Evolutionary conservation across 495 filamentous ascomycete genomes (phyloP).

Genomic region (Hypomontagnella monticulosa): DNA sequence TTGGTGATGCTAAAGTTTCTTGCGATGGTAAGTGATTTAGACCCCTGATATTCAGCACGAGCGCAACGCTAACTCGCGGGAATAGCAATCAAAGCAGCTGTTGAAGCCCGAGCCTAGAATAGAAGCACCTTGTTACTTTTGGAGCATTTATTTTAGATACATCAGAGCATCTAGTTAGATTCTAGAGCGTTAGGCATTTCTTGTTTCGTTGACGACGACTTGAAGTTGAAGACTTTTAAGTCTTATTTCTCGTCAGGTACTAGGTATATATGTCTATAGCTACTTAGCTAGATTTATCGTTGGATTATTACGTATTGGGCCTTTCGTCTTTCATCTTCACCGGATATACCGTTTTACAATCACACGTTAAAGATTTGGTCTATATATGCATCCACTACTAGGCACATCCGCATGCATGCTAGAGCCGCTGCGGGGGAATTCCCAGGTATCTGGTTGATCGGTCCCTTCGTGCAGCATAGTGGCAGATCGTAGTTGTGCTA

Average conservation of each 20-base stretch:
- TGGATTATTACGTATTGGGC: too few species aligned
- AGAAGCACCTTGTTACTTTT: conserved; percentile 29
- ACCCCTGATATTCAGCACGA: background rate
- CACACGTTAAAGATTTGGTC: too few species aligned
- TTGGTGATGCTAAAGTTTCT: conserved; percentile 81
- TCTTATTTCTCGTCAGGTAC: too few species aligned
- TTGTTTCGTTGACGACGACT: background rate
- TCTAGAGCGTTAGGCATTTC: conserved; percentile 8
- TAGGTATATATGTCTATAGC: background rate
- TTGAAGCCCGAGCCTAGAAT: conserved; percentile 55
- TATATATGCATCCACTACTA: too few species aligned
- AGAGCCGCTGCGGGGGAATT: too few species aligned
- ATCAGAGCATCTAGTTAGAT: conserved; percentile 29
- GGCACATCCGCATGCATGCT: too few species aligned
- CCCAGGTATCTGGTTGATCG: too few species aligned
- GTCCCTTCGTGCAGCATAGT: too few species aligned
- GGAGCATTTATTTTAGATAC: conserved; percentile 35
- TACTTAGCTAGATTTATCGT: background rate
- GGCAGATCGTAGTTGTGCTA: too few species aligned
- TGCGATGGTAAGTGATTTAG: conserved; percentile 69
- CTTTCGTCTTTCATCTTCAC: too few species aligned
- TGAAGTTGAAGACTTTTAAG: background rate
- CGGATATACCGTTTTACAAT: too few species aligned
- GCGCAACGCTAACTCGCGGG: conserved; percentile 4
- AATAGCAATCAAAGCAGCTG: conserved; percentile 61